Base-by-base conservation (phyloP, 2,329 filamentous ascomycete genomes). In the Aspergillus latus region DNA sequence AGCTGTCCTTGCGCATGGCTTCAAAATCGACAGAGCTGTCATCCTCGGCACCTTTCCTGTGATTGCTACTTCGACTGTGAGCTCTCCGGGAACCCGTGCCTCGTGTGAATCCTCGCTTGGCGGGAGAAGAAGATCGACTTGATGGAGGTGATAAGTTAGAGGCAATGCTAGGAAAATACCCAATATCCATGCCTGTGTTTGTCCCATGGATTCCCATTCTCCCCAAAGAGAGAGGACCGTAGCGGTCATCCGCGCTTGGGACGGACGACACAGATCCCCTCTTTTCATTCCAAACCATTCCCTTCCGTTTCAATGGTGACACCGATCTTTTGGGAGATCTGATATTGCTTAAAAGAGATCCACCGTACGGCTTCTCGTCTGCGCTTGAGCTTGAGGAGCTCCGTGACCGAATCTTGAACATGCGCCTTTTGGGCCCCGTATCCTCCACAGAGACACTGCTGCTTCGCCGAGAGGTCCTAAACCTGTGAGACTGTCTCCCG, bases 41-140 rank as follows among this genome's bases (percentile, higher is more conserved):
- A 15, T 67, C 64, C 32, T 58, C 59, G 1, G 45, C 11, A 15
- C 79, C 78, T 49, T 72, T 67, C 74, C 72, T 66, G 16, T 71
- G 69, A 13, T 72, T 60, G 47, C 72, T 65, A 68, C 73, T 69
- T 68, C 76, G 66, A 64, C 64, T 72, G 46, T 69, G 67, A 52
- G 72, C 73, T 48, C 70, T 72, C 10, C 72, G 72, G 30, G 77
- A 69, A 15, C 65, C 72, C 32, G 76, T 74, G 10, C 79, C 66
- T n/a, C 72, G 70, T 4, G 70, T 65, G 29, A 76, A 66, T 0
- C 83, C 81, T 52, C 84, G 88, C 50, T 86, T 82, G 0, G 78
- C 75, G 30, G 88, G 88, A 5, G 88, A 90, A 2, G 78, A 77
- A 1, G 83, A 79, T 26, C 88, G 82, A 65, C 86, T 90, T 6